Evolutionary conservation across 2,329 filamentous ascomycete species (phyloP).

Genomic region (Cercospora sp.): DNA sequence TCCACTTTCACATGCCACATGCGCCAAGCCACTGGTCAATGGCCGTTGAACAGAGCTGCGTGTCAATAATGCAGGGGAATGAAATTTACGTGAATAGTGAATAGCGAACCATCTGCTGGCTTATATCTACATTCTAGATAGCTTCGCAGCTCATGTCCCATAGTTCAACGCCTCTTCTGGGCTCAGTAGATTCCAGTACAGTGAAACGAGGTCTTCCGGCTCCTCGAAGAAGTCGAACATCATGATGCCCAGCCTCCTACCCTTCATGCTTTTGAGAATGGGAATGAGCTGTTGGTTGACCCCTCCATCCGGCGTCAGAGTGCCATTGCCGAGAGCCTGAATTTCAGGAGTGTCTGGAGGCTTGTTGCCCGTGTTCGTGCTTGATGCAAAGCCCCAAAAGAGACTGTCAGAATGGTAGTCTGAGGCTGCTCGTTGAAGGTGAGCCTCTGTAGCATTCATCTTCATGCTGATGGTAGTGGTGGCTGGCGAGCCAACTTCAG

Average conservation of each 20-base stretch:
- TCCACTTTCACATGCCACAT: constrained; percentile 13
- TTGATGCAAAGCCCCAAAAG: constrained; percentile 53
- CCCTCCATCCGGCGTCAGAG: constrained; percentile 43
- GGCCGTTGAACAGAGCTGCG: background rate
- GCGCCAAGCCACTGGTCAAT: background rate
- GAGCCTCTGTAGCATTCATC: constrained; percentile 44
- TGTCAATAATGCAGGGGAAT: background rate
- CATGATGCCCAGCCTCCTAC: constrained; percentile 52
- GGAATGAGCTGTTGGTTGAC: constrained; percentile 49
- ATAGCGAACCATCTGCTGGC: background rate
- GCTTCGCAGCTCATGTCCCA: background rate
- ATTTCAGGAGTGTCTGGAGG: constrained; percentile 47
- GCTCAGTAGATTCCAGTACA: constrained; percentile 39
- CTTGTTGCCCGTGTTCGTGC: constrained; percentile 43
- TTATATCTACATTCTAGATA: constrained; percentile 3
- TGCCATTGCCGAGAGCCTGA: constrained; percentile 49
- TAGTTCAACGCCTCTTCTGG: constrained; percentile 23
- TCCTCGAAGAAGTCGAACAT: constrained; percentile 56
- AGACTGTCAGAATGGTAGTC: constrained; percentile 40
- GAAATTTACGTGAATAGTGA: background rate
- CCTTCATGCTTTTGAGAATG: constrained; percentile 41
- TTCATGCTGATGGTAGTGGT: constrained; percentile 48
- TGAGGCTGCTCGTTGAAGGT: constrained; percentile 44
- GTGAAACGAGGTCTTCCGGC: constrained; percentile 45
- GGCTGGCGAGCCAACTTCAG: constrained; percentile 36